Conservation (phyloP, 148 eudicot species). For the Spergularia bocconei region DNA sequence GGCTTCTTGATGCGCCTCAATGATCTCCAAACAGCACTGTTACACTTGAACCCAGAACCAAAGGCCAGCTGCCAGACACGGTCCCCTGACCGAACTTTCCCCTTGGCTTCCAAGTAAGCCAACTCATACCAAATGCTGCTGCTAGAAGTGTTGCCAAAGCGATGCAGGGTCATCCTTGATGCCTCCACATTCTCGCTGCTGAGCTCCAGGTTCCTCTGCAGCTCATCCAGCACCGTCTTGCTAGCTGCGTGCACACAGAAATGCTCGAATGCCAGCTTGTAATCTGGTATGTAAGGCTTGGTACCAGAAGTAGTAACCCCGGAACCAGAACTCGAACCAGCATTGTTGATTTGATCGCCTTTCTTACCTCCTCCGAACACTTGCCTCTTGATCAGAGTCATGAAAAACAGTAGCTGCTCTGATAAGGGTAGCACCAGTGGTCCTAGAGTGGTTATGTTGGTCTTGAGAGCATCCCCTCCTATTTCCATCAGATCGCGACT, state of each 20-base stretch:
- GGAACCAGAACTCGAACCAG: not conserved
- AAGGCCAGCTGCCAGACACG: constrained; percentile 89
- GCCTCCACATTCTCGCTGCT: constrained; percentile 81
- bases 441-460: constrained; percentile 94
- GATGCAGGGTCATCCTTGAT: constrained; percentile 61
- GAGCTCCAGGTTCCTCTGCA: constrained; percentile 74
- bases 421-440: constrained; percentile 92
- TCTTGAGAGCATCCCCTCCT: constrained; percentile 89
- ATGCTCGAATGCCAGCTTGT: constrained; percentile 95
- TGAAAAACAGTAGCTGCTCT: constrained; percentile 83
- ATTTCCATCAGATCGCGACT: constrained; percentile 77
- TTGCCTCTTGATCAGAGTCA: constrained; percentile 54
- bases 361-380: constrained; percentile 35
- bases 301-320: not conserved
- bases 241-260: constrained; percentile 89
- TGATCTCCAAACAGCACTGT: constrained; percentile 79
- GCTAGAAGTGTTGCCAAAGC: constrained; percentile 90
- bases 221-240: constrained; percentile 70
- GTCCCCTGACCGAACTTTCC: constrained; percentile 55
- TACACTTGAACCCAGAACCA: constrained; percentile 90
- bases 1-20: constrained; percentile 55
- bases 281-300: constrained; percentile 86
- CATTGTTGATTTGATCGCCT: not conserved
- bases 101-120: constrained; percentile 85
- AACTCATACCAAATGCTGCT: constrained; percentile 95